These are phyloP conservation scores for Dendrocalamus latiflorus DNA, from an alignment of 202 grass and related monocot genomes.

Conservation along the genomic window DNA sequence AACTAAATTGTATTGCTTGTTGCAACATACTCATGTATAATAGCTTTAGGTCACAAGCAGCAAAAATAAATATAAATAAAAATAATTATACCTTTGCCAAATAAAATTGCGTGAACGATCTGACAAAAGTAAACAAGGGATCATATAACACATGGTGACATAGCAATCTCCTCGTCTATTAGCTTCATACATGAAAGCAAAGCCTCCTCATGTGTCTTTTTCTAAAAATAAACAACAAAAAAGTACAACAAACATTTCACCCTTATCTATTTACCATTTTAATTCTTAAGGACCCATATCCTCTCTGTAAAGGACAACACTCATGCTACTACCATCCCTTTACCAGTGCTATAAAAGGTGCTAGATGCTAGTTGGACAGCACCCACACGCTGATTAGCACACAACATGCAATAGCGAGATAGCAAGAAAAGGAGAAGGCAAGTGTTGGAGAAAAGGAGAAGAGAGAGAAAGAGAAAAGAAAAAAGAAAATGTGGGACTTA, in stretches of 20 bases:
- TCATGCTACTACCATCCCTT: not conserved
- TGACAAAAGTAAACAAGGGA: not conserved
- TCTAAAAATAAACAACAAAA: not conserved
- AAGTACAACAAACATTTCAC: not conserved
- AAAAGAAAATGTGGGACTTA: not conserved
- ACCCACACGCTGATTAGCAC: not conserved
- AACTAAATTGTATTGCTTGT: not conserved
- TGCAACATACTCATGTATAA: not conserved
- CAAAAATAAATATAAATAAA: too few species aligned
- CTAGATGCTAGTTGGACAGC: rapidly evolving
- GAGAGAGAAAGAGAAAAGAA: not conserved
- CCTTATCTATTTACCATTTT: not conserved
- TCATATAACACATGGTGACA: not conserved
- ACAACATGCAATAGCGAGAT: not conserved
- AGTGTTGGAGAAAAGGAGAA: not conserved
- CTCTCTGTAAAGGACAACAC: not conserved
- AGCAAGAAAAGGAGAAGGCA: not conserved
- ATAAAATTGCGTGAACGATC: not conserved
- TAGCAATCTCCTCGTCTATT: not conserved
- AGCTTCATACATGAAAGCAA: not conserved
- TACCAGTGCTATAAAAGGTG: too few species aligned
- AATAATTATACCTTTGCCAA: not conserved
- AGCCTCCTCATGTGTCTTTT: not conserved
- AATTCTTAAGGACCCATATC: not conserved
- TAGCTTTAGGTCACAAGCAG: not conserved